phyloP scores from a whole-genome alignment of 257 asterid genomes.

The Agastache rugosa region DNA sequence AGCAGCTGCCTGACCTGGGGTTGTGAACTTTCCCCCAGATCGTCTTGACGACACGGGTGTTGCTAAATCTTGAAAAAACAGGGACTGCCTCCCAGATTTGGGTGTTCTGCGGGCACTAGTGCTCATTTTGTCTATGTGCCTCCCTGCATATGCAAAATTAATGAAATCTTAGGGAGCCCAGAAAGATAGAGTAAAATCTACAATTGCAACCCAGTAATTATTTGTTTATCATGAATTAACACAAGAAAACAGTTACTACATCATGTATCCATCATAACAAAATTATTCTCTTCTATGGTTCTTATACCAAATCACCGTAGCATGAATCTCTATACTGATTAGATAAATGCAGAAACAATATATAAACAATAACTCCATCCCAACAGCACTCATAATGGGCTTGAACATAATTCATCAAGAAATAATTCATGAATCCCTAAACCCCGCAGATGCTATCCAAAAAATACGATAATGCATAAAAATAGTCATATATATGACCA shows the following conservation, averaged over 20 bases:
- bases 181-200: neutral
- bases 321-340: neutral
- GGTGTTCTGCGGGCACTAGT: constrained; percentile 67
- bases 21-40: constrained; percentile 68
- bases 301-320: constrained; percentile 4
- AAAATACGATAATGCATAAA: neutral
- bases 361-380: neutral
- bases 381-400: neutral
- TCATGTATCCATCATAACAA: neutral
- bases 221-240: constrained; percentile 11
- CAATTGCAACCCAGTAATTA: constrained; percentile 2
- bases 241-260: neutral
- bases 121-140: constrained; percentile 54
- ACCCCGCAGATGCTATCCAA: neutral
- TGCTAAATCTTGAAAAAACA: constrained; percentile 87
- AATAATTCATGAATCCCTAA: constrained; percentile 7
- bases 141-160: constrained; percentile 34
- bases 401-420: neutral
- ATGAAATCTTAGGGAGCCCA: neutral
- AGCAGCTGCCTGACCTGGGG: constrained; percentile 95
- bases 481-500: neutral
- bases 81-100: constrained; percentile 79
- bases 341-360: neutral
- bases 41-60: constrained; percentile 80
- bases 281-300: neutral